phyloP scores from a whole-genome alignment of 306 rosid species.

The Ceratonia siliqua region DNA sequence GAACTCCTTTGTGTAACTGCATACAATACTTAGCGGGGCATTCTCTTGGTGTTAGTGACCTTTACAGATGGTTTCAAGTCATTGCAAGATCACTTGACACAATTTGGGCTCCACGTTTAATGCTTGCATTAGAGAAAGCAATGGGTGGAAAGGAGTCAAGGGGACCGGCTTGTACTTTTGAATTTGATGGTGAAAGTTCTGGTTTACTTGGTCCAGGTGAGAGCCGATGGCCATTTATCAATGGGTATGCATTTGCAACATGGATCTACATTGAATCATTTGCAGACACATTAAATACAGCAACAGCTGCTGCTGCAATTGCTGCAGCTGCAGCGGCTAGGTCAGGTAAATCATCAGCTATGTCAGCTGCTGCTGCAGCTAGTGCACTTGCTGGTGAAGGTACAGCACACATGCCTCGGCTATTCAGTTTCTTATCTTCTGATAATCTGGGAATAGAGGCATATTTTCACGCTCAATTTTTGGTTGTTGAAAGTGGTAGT shows the following conservation, averaged over 20 bases:
- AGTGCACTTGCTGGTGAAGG: constrained; percentile 99
- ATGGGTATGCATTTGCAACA: constrained; percentile 96
- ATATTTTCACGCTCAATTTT: constrained; percentile 95
- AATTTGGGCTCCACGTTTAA: constrained; percentile 72
- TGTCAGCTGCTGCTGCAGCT: constrained; percentile 99
- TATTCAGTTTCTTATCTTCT: constrained; percentile 91
- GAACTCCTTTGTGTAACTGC: no score
- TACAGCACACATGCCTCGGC: constrained; percentile 94
- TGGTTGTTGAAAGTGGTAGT: constrained; percentile 88
- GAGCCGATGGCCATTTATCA: constrained; percentile 93
- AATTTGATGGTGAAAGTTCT: constrained; percentile 99
- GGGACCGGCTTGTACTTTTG: constrained; percentile 91
- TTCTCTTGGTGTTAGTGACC: constrained; percentile 78
- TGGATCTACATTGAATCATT: constrained; percentile 99
- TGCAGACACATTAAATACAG: constrained; percentile 91
- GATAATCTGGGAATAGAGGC: constrained; percentile 99
- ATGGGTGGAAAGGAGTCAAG: constrained; percentile 86
- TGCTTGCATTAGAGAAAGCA: constrained; percentile 90
- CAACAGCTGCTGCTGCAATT: constrained; percentile 99
- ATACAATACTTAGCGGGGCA: constrained; percentile 94
- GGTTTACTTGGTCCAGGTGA: constrained; percentile 99
- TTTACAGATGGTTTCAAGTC: constrained; percentile 83
- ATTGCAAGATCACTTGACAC: constrained; percentile 76
- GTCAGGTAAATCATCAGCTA: constrained; percentile 95
- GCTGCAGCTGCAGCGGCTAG: constrained; percentile 97